Evolutionary conservation across 441 rosid genomes (phyloP).

Genomic region (Gossypium davidsonii): DNA sequence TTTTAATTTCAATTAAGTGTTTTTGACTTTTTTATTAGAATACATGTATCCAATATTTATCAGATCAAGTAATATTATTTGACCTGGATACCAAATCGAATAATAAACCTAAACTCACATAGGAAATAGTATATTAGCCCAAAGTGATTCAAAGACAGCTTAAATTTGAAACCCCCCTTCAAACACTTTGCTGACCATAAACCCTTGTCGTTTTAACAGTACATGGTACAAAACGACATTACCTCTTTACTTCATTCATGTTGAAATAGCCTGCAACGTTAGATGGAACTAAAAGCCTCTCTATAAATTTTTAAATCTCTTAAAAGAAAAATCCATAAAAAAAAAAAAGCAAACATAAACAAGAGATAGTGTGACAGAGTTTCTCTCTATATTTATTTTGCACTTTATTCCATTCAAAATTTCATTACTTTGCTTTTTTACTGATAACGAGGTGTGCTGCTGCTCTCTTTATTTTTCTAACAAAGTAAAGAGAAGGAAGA

Average conservation of each 20-base stretch:
- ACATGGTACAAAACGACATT: constrained; percentile 21
- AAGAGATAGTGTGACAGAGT: background rate
- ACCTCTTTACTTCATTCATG: constrained; percentile 13
- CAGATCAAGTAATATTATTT: too few relatives aligned
- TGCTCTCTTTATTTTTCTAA: constrained; percentile 20
- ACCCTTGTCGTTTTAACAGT: constrained; percentile 26
- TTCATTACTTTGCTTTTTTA: constrained; percentile 53
- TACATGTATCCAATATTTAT: too few relatives aligned
- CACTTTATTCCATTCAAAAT: constrained; percentile 75
- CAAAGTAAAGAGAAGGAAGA: constrained; percentile 20
- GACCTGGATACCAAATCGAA: too few relatives aligned
- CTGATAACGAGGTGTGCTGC: constrained; percentile 53
- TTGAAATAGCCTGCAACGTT: constrained; percentile 25
- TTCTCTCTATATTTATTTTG: constrained; percentile 27
- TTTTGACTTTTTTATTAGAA: too few relatives aligned
- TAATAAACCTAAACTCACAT: too few relatives aligned
- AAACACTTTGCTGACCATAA: background rate
- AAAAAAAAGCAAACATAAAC: background rate
- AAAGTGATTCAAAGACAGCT: background rate
- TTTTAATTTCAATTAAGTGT: too few relatives aligned
- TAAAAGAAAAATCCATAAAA: constrained; percentile 9
- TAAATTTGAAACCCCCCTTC: too few relatives aligned
- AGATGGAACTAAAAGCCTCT: background rate
- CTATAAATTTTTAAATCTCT: background rate
- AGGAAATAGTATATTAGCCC: too few relatives aligned